Evolutionary conservation across 495 filamentous ascomycete species (phyloP), one percentile per base, ranked within the genome.

Genomic region (Venustampulla echinocandica): DNA sequence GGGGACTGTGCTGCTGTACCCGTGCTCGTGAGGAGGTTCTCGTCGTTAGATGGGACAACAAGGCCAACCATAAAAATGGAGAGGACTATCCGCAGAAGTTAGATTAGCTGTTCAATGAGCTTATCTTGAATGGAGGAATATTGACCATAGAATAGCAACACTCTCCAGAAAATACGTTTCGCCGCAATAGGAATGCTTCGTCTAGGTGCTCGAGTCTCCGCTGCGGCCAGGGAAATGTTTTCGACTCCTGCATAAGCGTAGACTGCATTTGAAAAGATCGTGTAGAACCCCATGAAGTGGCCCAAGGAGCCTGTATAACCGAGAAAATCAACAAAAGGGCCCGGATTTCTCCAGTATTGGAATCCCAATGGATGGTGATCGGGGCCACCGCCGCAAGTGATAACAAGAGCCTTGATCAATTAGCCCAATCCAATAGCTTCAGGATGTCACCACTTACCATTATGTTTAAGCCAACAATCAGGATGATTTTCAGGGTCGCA

Each of bases 201-300:
- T 50, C 81, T 66, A 1, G 82, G 82, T 46, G 85, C 80, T 40
- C 75, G 67, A 6, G 82, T 84, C 62, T 88, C 84, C 38, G 79
- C 81, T 1, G 81, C 81, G 3, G 84, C 81, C 51, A 87, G 61
- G 52, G 78, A 84, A 46, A 95, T 80, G 40, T 88, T 68, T 63
- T 95, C 89, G 4, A 86, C 90, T 44, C 87, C 85, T 19, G 87
- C 71, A 55, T 86, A 93, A 25, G 87, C 84, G 46, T 92, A 93
- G 6, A 82, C 83, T 4, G 87, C 85, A 13, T 77, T 82, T 30
- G 85, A 77, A 54, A 92, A 74, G 10, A 79, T 81, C 3, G 78
- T 76, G 83, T 84, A 92, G 63, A 90, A 78, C 3, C 71, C 83
- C 30, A 86, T 69, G 67, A 90, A 90, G 15, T 75, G 60, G 2